These are phyloP conservation scores for Exophiala oligosperma DNA, from an alignment of 2,329 filamentous ascomycete species.

Conservation along the genomic window DNA sequence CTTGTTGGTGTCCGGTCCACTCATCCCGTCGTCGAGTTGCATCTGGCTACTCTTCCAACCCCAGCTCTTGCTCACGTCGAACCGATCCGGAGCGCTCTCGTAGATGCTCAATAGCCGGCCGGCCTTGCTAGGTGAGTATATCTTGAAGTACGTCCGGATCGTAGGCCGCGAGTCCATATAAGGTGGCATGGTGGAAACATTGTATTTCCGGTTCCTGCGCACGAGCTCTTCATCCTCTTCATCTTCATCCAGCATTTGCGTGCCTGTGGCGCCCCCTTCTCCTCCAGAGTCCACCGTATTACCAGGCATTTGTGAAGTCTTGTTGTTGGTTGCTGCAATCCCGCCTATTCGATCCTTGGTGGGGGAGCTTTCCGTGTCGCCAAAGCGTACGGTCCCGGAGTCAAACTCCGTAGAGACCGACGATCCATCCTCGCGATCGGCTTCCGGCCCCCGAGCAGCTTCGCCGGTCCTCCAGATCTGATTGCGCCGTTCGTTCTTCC, in stretches of 20 bases:
- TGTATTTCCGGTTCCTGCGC: constrained; percentile 29
- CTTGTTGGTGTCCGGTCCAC: constrained; percentile 54
- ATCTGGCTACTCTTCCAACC: constrained; percentile 63
- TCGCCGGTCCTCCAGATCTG: constrained; percentile 33
- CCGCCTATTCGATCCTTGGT: constrained; percentile 31
- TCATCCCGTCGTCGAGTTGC: constrained; percentile 90
- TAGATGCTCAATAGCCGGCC: constrained; percentile 60
- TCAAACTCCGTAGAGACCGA: constrained; percentile 21
- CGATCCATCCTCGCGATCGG: constrained; percentile 19
- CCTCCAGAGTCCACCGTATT: background rate
- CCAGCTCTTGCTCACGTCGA: constrained; percentile 63
- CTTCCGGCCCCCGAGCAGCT: constrained; percentile 15
- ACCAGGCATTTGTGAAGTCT: constrained; percentile 30
- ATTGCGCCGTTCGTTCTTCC: constrained; percentile 34
- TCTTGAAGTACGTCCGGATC: constrained; percentile 63
- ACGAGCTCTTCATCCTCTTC: constrained; percentile 31
- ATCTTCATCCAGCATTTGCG: constrained; percentile 31
- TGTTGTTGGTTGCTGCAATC: constrained; percentile 20
- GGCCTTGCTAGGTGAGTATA: constrained; percentile 60
- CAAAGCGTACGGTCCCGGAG: background rate
- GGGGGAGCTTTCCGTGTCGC: constrained; percentile 10
- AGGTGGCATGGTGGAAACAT: constrained; percentile 49
- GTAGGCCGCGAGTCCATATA: constrained; percentile 58
- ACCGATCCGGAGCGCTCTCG: constrained; percentile 57
- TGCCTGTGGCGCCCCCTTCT: background rate